Conservation (phyloP, 73 alveolate species). For the Paramecium tetraurelia region DNA sequence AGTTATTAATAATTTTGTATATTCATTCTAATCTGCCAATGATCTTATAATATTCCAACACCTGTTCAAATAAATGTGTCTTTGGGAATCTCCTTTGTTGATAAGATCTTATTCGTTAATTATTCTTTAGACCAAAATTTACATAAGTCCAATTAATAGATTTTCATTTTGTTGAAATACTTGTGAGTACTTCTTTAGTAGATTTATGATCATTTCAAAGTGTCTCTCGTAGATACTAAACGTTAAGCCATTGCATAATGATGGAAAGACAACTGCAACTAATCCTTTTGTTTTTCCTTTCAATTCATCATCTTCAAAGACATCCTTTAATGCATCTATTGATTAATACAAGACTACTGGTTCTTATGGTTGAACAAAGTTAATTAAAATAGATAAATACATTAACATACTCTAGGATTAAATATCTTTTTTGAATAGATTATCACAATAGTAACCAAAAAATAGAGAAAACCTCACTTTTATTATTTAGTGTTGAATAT, state of each 20-base stretch:
- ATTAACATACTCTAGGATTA: background rate
- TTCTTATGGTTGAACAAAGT: background rate
- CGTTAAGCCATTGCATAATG: background rate
- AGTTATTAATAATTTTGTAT: constrained; percentile 42
- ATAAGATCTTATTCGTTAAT: background rate
- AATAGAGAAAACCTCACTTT: constrained; percentile 48
- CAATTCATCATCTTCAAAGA: constrained; percentile 57
- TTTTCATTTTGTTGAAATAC: background rate
- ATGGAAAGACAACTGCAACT: background rate
- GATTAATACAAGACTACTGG: constrained; percentile 56
- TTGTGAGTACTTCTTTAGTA: background rate
- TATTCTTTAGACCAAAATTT: constrained; percentile 27
- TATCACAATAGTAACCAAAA: constrained; percentile 56
- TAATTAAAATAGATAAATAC: background rate
- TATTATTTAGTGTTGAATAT: background rate
- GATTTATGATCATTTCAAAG: constrained; percentile 46
- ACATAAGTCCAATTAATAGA: background rate
- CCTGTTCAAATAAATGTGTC: constrained; percentile 63
- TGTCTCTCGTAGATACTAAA: constrained; percentile 36
- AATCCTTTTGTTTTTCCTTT: background rate
- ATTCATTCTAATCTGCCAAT: constrained; percentile 58
- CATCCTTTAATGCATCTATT: constrained; percentile 52
- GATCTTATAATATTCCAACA: constrained; percentile 77
- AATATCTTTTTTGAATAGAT: constrained; percentile 47
- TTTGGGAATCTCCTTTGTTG: constrained; percentile 52